Base-by-base conservation (phyloP, 2,329 filamentous ascomycete genomes). In the Aspergillus vadensis region DNA sequence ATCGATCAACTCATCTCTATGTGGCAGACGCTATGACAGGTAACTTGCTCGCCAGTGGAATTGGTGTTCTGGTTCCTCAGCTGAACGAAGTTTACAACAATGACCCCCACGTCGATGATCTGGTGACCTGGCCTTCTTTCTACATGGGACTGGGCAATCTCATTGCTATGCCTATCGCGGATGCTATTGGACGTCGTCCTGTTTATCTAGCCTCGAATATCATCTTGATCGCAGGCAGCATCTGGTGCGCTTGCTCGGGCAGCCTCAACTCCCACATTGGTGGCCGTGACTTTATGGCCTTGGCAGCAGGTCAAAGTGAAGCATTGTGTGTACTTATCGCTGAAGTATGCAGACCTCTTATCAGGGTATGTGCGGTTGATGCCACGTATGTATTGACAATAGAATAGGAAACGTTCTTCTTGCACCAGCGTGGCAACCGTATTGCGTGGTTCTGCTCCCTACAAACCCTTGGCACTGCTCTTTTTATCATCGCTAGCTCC, bases 231-330 rank as follows among this genome's bases (percentile, higher is more conserved):
- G 55, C 43, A 9, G 56, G 55, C 17, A 41, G 55, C 23, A 63
- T 66, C 6, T 61, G 72, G 38, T 70, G 68, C 17, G 67, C 67
- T 3, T 56, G 49, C 5, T 65, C 65, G 4, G 63, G 59, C 19
- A 66, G 55, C 30, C 70, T 71, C 50, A 67, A 69, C 21, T 70
- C 65, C 53, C 76, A 78, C 62, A 70, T 77, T 50, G 70, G 65
- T 2, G 72, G 73, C 0, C 69, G 76, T 3, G 70, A 74, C 65
- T 48, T 78, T 1, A 67, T 77, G 15, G 74, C 73, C 1, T 61
- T 78, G 9, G 74, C 75, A 0, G 74, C 75, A 1, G 76, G 74
- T 10, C 75, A 78, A 61, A 76, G 72, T 50, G 76, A 78, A 56
- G 75, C 75, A 2, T 65, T 78, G 6, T 72, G 74, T n/a, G 75